Evolutionary conservation across 2,329 filamentous ascomycete genomes (phyloP).

Genomic region (Sporothrix euskadiensis): DNA sequence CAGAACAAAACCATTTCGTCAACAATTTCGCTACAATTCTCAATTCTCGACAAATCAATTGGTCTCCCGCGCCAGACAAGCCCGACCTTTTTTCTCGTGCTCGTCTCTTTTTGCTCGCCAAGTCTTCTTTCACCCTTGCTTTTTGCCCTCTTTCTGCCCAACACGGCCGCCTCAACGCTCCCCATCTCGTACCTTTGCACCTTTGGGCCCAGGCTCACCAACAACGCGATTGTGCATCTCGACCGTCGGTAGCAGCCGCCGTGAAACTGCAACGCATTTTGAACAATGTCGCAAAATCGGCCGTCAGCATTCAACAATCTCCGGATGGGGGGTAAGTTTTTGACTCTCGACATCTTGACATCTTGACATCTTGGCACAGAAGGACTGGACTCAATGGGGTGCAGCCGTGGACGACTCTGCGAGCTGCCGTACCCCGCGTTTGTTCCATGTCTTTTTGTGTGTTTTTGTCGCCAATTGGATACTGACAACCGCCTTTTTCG

Average conservation of each 20-base stretch:
- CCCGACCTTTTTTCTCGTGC: background rate
- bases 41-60: background rate
- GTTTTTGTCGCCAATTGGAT: background rate
- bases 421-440: background rate
- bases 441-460: background rate
- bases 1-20: background rate
- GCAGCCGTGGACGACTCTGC: background rate
- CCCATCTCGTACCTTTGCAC: conserved; percentile 28
- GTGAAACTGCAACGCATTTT: conserved; percentile 28
- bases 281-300: conserved; percentile 82
- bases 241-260: conserved; percentile 35
- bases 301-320: conserved; percentile 82
- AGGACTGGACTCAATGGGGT: background rate
- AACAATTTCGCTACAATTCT: background rate
- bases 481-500: conserved; percentile 26
- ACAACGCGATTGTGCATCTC: conserved; percentile 28
- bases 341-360: background rate
- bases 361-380: background rate
- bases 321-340: conserved; percentile 90
- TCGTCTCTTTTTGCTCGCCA: background rate
- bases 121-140: background rate
- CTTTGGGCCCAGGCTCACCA: conserved; percentile 32
- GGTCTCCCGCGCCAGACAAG: background rate
- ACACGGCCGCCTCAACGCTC: conserved; percentile 39
- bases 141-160: conserved; percentile 36